These are phyloP conservation scores for Neltuma alba DNA, from an alignment of 306 rosid species.

Conservation along the genomic window DNA sequence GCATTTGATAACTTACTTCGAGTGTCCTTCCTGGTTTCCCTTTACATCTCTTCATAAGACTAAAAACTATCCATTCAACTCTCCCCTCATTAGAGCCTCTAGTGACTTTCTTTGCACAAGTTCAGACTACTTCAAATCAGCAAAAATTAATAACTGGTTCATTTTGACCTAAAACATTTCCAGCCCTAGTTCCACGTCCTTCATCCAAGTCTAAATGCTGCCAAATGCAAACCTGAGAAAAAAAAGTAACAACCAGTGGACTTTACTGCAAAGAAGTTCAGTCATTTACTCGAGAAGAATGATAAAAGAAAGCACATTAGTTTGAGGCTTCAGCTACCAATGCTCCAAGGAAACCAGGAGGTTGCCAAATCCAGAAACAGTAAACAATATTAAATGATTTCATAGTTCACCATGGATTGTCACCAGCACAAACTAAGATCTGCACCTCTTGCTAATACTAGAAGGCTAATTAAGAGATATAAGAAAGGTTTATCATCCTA, in stretches of 20 bases:
- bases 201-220: slow-evolving; percentile 16
- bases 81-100: not conserved
- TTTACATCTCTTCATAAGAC: not conserved
- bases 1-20: not conserved
- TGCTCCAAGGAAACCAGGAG: slow-evolving; percentile 34
- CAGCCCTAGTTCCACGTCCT: slow-evolving; percentile 24
- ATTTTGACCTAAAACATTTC: slow-evolving; percentile 8
- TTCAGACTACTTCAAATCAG: not conserved
- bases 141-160: slow-evolving; percentile 18
- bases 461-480: slow-evolving; percentile 17
- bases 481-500: slow-evolving; percentile 31
- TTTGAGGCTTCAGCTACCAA: slow-evolving; percentile 31
- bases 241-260: too few relatives aligned
- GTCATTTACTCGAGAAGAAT: too few relatives aligned
- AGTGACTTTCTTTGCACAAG: not conserved
- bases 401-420: slow-evolving; percentile 16
- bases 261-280: too few relatives aligned
- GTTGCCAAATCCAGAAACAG: slow-evolving; percentile 16
- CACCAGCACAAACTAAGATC: slow-evolving; percentile 21
- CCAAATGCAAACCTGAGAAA: too few relatives aligned
- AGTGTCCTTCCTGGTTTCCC: not conserved
- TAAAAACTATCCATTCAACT: not conserved
- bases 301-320: not conserved
- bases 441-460: slow-evolving; percentile 18
- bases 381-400: slow-evolving; percentile 12